Evolutionary conservation across 768 basidiomycete genomes (phyloP), one percentile per base, ranked within the genome.

Genomic region (Infundibulicybe gibba): DNA sequence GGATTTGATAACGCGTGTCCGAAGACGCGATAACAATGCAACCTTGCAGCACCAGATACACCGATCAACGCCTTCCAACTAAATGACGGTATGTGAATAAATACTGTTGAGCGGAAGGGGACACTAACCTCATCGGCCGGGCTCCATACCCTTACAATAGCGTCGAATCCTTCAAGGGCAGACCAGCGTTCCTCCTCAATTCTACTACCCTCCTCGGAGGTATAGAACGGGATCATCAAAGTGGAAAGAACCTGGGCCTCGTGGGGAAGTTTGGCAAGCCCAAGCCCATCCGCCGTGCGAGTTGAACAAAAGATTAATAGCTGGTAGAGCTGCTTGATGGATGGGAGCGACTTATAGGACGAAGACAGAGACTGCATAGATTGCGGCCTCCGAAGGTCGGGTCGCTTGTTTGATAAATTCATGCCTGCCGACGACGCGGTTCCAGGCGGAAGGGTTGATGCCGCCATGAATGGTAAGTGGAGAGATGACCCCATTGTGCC

Each of bases 21-120:
- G 72, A 41, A 75, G 62, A 14, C 54, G 54, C 6, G 74, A 68
- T 6, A 66, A 51, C 6, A 70, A 61, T 1, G 79, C 79, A 8
- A 84, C 84, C 52, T 76, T 78, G 53, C 80, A 80, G 56, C 85
- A 88, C 87, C 87, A 90, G 25, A 84, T 51, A 53, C 75, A 79
- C 19, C 87, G 78, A 49, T 81, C 80, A 9, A 84, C 66, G 44
- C 74, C 76, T 17, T 63, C 67, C 53, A 74, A 58, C 68, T 70
- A 52, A 25, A 25, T 3, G 25, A 30, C 41, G 41, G n/a, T n/a
- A n/a, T 16, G 32, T 43, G 14, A 40, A 30, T 45, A 11, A 49
- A 48, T 40, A 11, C 41, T 34, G 31, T n/a, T 15, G 33, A 9
- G 8, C 21, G 31, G n/a, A 40, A 40, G 15, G 15, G 35, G 34